phyloP scores from a whole-genome alignment of 345 rosid species.

The Aurinia saxatilis region DNA sequence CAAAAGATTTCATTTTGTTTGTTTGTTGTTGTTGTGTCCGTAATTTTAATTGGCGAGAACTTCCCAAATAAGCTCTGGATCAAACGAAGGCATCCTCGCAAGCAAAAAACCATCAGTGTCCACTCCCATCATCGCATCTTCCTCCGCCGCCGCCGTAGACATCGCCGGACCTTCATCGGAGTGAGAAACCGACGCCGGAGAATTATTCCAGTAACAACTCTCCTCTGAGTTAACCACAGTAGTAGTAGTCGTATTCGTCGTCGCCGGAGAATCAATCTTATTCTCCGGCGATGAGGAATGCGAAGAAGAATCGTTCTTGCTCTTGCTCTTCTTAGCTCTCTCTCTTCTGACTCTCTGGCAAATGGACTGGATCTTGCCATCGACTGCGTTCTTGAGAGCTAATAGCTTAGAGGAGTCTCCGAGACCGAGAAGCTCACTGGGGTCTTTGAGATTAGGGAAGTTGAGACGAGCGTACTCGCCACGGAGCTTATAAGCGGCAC shows the following conservation, averaged over 20 bases:
- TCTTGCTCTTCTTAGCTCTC: slow-evolving; percentile 43
- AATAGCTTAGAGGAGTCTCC: slow-evolving; percentile 49
- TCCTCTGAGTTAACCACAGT: slow-evolving; percentile 27
- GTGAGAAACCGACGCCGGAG: slow-evolving; percentile 37
- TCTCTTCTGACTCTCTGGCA: slow-evolving; percentile 71
- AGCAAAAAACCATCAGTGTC: slow-evolving; percentile 52
- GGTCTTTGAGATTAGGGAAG: slow-evolving; percentile 75
- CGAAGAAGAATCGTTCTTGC: slow-evolving; percentile 30
- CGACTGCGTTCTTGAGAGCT: slow-evolving; percentile 62
- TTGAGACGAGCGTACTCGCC: slow-evolving; percentile 91
- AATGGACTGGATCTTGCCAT: slow-evolving; percentile 83
- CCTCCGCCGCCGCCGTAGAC: slow-evolving; percentile 25
- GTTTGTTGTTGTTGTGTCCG: background rate
- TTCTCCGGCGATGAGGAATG: slow-evolving; percentile 31
- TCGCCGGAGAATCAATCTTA: slow-evolving; percentile 25
- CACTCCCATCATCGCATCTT: slow-evolving; percentile 26
- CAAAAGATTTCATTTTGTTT: background rate
- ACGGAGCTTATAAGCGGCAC: slow-evolving; percentile 95
- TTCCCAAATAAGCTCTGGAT: slow-evolving; percentile 87
- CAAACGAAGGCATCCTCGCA: slow-evolving; percentile 82
- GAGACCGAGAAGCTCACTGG: slow-evolving; percentile 45
- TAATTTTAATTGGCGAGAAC: slow-evolving; percentile 63
- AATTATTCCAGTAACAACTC: slow-evolving; percentile 37
- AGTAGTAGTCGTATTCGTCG: background rate
- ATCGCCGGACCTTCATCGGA: slow-evolving; percentile 27